Evolutionary conservation across 495 filamentous ascomycete species (phyloP).

Genomic region (Podospora sp.): DNA sequence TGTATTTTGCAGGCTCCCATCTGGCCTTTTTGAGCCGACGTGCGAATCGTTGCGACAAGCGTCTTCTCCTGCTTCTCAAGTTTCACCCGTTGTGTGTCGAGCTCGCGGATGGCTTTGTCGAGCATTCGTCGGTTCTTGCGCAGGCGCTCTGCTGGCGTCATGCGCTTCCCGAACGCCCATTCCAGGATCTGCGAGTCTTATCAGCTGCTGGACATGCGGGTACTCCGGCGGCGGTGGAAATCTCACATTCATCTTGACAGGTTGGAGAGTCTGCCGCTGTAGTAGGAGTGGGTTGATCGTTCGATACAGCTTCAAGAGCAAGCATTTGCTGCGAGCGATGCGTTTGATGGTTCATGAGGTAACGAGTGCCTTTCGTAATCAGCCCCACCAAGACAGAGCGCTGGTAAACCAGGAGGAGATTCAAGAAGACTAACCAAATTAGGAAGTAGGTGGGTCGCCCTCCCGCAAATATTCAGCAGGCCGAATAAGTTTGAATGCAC

Average conservation of each 20-base stretch:
- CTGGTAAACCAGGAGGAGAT: not conserved
- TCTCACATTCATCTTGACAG: slow-evolving; percentile 42
- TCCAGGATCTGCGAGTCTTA: slow-evolving; percentile 71
- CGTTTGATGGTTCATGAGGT: not conserved
- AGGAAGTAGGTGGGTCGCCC: not conserved
- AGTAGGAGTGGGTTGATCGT: not conserved
- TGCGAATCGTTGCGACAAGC: slow-evolving; percentile 90
- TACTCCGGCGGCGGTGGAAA: not conserved
- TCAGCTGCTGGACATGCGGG: slow-evolving; percentile 24
- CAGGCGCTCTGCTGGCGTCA: slow-evolving; percentile 94
- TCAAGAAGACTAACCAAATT: not conserved
- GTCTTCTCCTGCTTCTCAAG: slow-evolving; percentile 99
- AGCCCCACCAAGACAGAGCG: not conserved
- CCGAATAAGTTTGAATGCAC: no score
- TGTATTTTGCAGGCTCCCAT: slow-evolving; percentile 96
- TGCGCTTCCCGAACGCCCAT: slow-evolving; percentile 98
- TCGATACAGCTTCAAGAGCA: not conserved
- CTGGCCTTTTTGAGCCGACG: slow-evolving; percentile 95
- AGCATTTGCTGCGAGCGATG: not conserved
- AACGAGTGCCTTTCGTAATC: not conserved
- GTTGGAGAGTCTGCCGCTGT: not conserved
- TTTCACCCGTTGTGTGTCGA: slow-evolving; percentile 91
- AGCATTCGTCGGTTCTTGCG: slow-evolving; percentile 96
- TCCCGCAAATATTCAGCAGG: no score
- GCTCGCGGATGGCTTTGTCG: slow-evolving; percentile 94